These are phyloP conservation scores for Diutina catenulata DNA, from an alignment of 1,139 yeast species.

Conservation along the genomic window DNA sequence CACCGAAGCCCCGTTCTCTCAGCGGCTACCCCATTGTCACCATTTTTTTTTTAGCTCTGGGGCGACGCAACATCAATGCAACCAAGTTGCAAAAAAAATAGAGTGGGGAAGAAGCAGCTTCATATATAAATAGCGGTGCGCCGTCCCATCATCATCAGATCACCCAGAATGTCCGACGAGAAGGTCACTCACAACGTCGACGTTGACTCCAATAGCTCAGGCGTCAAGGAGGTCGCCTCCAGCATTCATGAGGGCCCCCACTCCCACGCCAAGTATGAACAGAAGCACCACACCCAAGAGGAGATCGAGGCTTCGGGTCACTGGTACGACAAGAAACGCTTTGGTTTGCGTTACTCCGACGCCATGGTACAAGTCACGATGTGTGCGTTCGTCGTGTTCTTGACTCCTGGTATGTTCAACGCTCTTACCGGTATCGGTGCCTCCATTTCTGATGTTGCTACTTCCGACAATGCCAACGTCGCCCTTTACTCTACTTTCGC, in stretches of 20 bases:
- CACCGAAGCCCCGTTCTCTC: too few relatives aligned
- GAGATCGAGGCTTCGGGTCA: constrained; percentile 22
- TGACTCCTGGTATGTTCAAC: constrained; percentile 49
- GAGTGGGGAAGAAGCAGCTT: too few relatives aligned
- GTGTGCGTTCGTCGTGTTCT: constrained; percentile 38
- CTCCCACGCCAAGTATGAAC: constrained; percentile 11
- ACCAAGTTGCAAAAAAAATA: too few relatives aligned
- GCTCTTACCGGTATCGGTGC: constrained; percentile 47
- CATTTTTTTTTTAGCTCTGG: too few relatives aligned
- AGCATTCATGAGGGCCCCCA: constrained; percentile 5
- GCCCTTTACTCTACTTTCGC: constrained; percentile 49
- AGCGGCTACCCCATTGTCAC: too few relatives aligned
- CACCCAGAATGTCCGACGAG: constrained; percentile 2
- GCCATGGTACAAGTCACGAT: constrained; percentile 34
- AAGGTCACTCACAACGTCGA: neutral
- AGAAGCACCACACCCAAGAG: constrained; percentile 17
- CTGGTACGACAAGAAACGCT: constrained; percentile 11
- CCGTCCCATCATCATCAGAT: too few relatives aligned
- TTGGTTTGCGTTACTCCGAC: constrained; percentile 29
- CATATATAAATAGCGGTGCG: too few relatives aligned
- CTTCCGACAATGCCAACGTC: constrained; percentile 40
- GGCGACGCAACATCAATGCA: too few relatives aligned
- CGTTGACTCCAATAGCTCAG: neutral
- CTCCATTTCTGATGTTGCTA: constrained; percentile 17
- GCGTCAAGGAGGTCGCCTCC: neutral